phyloP scores from a whole-genome alignment of 1,139 yeast genomes.

The Suzukiozyma palmioleophila region DNA sequence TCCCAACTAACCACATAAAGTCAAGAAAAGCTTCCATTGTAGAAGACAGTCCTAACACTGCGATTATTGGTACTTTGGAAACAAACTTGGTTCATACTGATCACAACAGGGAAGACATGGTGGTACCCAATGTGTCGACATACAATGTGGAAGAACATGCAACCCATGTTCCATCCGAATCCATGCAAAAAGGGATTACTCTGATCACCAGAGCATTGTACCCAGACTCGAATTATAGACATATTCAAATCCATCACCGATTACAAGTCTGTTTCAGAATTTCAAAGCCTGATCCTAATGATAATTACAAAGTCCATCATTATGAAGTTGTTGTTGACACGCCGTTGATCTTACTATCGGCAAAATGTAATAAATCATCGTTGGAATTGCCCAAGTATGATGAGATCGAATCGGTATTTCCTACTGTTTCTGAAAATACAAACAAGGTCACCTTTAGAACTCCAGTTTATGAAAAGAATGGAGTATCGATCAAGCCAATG shows the following conservation, averaged over 20 bases:
- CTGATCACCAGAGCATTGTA: slow-evolving; percentile 38
- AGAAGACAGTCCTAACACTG: slow-evolving; percentile 6
- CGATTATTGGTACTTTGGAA: slow-evolving; percentile 36
- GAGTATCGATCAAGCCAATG: slow-evolving; percentile 36
- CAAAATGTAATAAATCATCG: slow-evolving; percentile 64
- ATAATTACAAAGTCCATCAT: slow-evolving; percentile 62
- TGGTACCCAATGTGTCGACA: slow-evolving; percentile 8
- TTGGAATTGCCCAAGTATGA: slow-evolving; percentile 67
- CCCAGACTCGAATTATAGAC: slow-evolving; percentile 71
- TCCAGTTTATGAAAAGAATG: slow-evolving; percentile 31
- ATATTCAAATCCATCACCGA: slow-evolving; percentile 69
- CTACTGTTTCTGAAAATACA: neutral
- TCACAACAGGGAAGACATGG: slow-evolving; percentile 13
- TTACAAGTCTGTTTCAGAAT: slow-evolving; percentile 76
- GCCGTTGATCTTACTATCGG: slow-evolving; percentile 68
- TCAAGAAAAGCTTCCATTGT: slow-evolving; percentile 24
- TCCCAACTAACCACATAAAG: slow-evolving; percentile 9
- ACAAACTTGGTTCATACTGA: slow-evolving; percentile 33
- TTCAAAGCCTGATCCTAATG: slow-evolving; percentile 59
- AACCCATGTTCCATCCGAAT: slow-evolving; percentile 21
- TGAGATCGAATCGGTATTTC: slow-evolving; percentile 17
- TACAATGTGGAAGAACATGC: slow-evolving; percentile 14
- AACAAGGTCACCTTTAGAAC: slow-evolving; percentile 24
- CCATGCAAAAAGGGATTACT: slow-evolving; percentile 36
- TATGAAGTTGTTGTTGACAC: slow-evolving; percentile 89